Evolutionary conservation across 257 asterid genomes (phyloP), one percentile per base, ranked within the genome.

Genomic region (Solanum megistacrolobum): DNA sequence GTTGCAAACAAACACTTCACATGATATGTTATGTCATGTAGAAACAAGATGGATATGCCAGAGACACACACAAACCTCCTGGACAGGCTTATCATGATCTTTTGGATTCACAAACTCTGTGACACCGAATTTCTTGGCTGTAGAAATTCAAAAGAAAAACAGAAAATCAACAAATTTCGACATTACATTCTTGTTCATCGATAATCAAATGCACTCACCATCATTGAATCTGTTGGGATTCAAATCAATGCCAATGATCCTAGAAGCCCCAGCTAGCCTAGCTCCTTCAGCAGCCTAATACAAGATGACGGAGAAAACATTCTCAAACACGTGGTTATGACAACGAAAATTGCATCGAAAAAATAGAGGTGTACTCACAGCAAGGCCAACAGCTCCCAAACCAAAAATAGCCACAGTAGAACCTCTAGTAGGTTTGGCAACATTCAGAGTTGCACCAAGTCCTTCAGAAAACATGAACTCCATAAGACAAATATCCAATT

Each of bases 281-380:
- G 98, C 98, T 43, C 98, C 98, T 93, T 96, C 98, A 52, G 98
- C 98, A 87, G 98, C 99, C 98, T 96, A 90, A 60, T 84, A 68
- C 60, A 66, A 18, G 9, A 14, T 35, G 76, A 62, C 52, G 0
- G 18, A 60, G 10, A 81, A 29, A 81, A 2, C 6, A 1, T 29
- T 81, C 66, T 81, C 41, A 81, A 43, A 2, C 65, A 41, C 9
- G 12, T 9, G 14, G 16, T 31, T 5, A 16, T 48, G 68, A 39
- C 36, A n/a, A 25, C 12, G 18, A 29, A 25, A 39, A 38, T 4
- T 38, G 43, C 27, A 34, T 41, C 12, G 31, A 9, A 85, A 46
- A 84, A 35, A 39, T 25, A n/a, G 62, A 58, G 6, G 43, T 46
- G 21, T 62, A 92, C 98, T 93, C 90, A 95, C 98, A 88, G 97